A percentile compares a stretch with the other conserved stretches of the same genome.
Evolutionary conservation across 108 stramenopile genomes (phyloP).

Genomic region (Skeletonema menzelii): DNA sequence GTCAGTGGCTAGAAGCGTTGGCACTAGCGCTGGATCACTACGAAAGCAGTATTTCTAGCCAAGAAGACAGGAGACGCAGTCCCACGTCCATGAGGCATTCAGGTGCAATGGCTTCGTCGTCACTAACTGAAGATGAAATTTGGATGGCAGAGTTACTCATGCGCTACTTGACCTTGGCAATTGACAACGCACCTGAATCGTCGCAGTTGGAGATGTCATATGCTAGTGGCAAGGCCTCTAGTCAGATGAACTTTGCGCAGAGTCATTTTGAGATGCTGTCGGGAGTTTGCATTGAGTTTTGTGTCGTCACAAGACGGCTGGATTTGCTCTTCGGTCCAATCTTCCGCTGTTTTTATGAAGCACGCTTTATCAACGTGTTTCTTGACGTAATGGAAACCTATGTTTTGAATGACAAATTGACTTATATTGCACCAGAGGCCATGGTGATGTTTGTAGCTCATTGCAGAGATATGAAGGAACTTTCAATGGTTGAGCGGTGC

Average conservation of each 20-base stretch:
- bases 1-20: slow-evolving; percentile 96
- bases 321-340: slow-evolving; percentile 88
- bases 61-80: slow-evolving; percentile 68
- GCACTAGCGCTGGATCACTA: slow-evolving; percentile 87
- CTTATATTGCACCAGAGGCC: slow-evolving; percentile 87
- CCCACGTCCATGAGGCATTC: slow-evolving; percentile 3
- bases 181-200: slow-evolving; percentile 88
- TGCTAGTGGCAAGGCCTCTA: slow-evolving; percentile 13
- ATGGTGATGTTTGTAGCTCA: slow-evolving; percentile 85
- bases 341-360: slow-evolving; percentile 76
- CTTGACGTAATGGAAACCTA: slow-evolving; percentile 91
- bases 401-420: slow-evolving; percentile 80
- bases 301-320: slow-evolving; percentile 78
- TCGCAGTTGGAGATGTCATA: slow-evolving; percentile 20
- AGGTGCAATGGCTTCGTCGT: slow-evolving; percentile 7
- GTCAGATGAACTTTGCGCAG: slow-evolving; percentile 67
- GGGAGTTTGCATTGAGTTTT: slow-evolving; percentile 90
- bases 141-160: slow-evolving; percentile 85
- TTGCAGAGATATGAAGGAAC: slow-evolving; percentile 72
- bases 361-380: slow-evolving; percentile 65
- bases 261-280: slow-evolving; percentile 94
- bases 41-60: slow-evolving; percentile 70
- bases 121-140: slow-evolving; percentile 77
- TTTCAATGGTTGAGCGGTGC: slow-evolving; percentile 86
- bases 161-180: slow-evolving; percentile 85